These are phyloP conservation scores for Auriscalpium microsporum DNA, from an alignment of 768 basidiomycete genomes.

Conservation along the genomic window DNA sequence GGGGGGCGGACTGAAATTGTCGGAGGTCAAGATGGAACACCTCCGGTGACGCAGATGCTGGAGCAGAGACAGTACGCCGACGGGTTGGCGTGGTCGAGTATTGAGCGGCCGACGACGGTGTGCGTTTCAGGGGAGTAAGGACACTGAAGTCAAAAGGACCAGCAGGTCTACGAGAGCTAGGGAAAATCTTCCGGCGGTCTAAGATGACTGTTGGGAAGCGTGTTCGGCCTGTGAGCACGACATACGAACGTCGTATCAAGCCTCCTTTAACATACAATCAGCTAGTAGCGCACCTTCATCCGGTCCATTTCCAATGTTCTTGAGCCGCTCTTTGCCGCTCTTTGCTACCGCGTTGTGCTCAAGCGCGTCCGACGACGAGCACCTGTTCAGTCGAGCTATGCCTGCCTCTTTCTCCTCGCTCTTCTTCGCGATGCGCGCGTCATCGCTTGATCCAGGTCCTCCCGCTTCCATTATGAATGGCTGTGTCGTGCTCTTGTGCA, in stretches of 20 bases:
- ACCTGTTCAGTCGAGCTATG: background rate
- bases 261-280: background rate
- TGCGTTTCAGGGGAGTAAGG: background rate
- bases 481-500: background rate
- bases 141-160: slow-evolving; percentile 14
- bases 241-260: background rate
- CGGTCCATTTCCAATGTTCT: background rate
- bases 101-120: background rate
- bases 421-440: background rate
- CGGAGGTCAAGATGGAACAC: slow-evolving; percentile 4
- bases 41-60: slow-evolving; percentile 3
- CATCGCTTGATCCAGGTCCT: background rate
- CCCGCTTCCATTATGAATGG: background rate
- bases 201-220: background rate
- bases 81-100: background rate
- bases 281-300: background rate
- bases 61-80: slow-evolving; percentile 8
- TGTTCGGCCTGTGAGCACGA: background rate
- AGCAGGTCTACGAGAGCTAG: background rate
- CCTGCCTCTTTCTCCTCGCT: too few relatives aligned
- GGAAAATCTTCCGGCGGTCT: background rate
- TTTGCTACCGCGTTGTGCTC: background rate
- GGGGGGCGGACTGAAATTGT: slow-evolving; percentile 5
- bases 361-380: background rate
- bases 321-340: background rate